These are phyloP conservation scores for Hyaloraphidium curvatum DNA, from an alignment of 192 early-diverging fungal species.

Conservation along the genomic window DNA sequence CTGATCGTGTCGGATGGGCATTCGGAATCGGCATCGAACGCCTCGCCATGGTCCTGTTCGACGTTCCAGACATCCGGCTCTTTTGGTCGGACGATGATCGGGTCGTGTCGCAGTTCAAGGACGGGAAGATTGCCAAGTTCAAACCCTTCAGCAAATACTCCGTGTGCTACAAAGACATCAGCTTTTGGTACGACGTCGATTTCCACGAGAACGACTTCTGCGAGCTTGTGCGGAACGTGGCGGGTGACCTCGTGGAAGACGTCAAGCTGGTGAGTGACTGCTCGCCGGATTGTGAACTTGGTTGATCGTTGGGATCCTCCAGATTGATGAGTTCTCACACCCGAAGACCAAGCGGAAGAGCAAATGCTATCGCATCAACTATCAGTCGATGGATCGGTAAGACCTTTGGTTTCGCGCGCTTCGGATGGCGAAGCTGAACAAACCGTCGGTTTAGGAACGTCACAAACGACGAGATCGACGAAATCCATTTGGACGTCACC, in stretches of 20 bases:
- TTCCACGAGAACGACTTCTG: slow-evolving; percentile 87
- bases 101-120: slow-evolving; percentile 66
- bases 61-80: slow-evolving; percentile 84
- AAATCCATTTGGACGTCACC: slow-evolving; percentile 31
- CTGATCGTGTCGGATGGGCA: slow-evolving; percentile 83
- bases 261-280: slow-evolving; percentile 47
- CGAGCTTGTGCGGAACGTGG: slow-evolving; percentile 76
- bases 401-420: neutral
- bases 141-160: slow-evolving; percentile 76
- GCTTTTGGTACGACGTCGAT: slow-evolving; percentile 46
- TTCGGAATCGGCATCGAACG: slow-evolving; percentile 95
- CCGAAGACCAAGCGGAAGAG: slow-evolving; percentile 67
- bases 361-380: slow-evolving; percentile 83
- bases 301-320: neutral
- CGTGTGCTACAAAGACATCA: slow-evolving; percentile 83
- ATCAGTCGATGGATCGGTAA: slow-evolving; percentile 87
- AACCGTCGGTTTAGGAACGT: slow-evolving; percentile 35
- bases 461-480: slow-evolving; percentile 86
- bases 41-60: slow-evolving; percentile 88
- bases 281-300: neutral
- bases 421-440: neutral
- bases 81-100: slow-evolving; percentile 85
- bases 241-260: slow-evolving; percentile 79
- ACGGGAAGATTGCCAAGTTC: slow-evolving; percentile 46
- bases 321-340: slow-evolving; percentile 75